phyloP scores from a whole-genome alignment of 2,329 filamentous ascomycete species.

The Mycosphaerella sp. region DNA sequence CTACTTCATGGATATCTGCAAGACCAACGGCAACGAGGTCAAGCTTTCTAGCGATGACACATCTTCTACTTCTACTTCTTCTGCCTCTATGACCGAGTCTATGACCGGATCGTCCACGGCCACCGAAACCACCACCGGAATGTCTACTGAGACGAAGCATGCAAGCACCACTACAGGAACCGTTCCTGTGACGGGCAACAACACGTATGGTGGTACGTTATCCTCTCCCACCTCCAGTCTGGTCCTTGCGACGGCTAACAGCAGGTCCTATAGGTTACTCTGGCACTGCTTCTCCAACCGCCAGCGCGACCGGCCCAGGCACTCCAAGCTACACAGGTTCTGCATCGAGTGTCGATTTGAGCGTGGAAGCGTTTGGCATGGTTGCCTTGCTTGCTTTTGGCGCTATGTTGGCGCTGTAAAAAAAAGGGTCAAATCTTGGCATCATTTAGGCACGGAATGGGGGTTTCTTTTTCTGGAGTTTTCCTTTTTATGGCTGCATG shows the following conservation, averaged over 20 bases:
- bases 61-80: slow-evolving; percentile 10
- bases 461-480: not conserved
- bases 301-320: slow-evolving; percentile 13
- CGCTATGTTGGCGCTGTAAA: slow-evolving; percentile 25
- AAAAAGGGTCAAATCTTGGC: not conserved
- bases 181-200: slow-evolving; percentile 6
- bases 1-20: slow-evolving; percentile 32
- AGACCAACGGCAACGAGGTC: slow-evolving; percentile 29
- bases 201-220: slow-evolving; percentile 12
- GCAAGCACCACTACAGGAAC: slow-evolving; percentile 1
- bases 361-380: slow-evolving; percentile 25
- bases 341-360: slow-evolving; percentile 20
- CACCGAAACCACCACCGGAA: slow-evolving; percentile 10
- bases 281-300: slow-evolving; percentile 4
- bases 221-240: not conserved
- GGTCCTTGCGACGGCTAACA: slow-evolving; percentile 10
- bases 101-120: not conserved
- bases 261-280: not conserved
- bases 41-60: not conserved
- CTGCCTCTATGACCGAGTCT: slow-evolving; percentile 5
- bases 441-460: not conserved
- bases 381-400: slow-evolving; percentile 25
- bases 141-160: not conserved
- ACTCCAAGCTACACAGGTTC: slow-evolving; percentile 14
- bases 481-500: not conserved